Evolutionary conservation across 805 yeast species (phyloP).

Genomic region (Pichia sporocuriosa): DNA sequence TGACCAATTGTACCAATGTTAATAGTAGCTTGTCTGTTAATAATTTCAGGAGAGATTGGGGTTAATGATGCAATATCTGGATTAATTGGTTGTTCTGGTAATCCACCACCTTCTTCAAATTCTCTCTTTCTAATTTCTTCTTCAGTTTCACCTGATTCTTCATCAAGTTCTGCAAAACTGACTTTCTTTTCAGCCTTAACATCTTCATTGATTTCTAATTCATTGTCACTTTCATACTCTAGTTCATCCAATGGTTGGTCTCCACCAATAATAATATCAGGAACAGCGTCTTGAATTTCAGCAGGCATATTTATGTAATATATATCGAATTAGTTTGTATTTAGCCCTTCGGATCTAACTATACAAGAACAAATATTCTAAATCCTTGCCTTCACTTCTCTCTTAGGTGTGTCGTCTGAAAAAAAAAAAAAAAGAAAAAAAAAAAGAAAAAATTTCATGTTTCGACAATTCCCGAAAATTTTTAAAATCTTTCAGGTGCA

Average conservation of each 20-base stretch:
- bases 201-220: conserved; percentile 27
- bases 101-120: conserved; percentile 97
- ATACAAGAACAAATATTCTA: not conserved
- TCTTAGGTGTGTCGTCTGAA: not conserved
- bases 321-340: no score
- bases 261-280: conserved; percentile 75
- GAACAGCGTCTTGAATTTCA: conserved; percentile 79
- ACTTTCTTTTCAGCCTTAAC: conserved; percentile 60
- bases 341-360: no score
- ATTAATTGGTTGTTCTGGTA: conserved; percentile 90
- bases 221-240: conserved; percentile 34
- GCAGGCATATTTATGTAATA: conserved; percentile 56
- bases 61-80: conserved; percentile 78
- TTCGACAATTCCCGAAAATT: not conserved
- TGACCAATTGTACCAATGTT: conserved; percentile 99
- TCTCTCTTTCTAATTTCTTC: conserved; percentile 77
- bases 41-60: conserved; percentile 90
- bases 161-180: conserved; percentile 67
- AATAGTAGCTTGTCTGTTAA: conserved; percentile 97
- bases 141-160: conserved; percentile 51
- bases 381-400: not conserved
- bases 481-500: not conserved
- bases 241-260: conserved; percentile 27
- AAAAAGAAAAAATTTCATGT: conserved; percentile 1
- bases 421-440: not conserved